These are phyloP conservation scores for Globisporangium yorkense DNA, from an alignment of 352 stramenopile species.

Conservation along the genomic window DNA sequence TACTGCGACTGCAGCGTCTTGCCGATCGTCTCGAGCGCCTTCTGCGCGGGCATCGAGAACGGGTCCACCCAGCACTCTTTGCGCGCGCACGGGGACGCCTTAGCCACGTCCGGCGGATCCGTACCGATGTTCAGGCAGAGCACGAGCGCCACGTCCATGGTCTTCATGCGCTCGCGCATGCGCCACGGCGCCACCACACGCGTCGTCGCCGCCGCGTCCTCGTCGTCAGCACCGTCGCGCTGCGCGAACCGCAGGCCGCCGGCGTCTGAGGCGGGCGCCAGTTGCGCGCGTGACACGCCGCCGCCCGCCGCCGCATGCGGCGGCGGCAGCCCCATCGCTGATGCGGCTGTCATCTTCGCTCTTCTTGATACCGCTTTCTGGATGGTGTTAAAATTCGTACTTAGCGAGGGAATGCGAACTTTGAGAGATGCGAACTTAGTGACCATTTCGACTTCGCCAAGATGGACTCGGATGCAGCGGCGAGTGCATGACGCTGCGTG, in stretches of 20 bases:
- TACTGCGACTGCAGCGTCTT: constrained; percentile 94
- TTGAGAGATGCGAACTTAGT: too few relatives aligned
- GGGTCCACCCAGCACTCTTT: constrained; percentile 99
- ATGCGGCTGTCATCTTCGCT: not conserved
- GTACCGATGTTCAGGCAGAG: constrained; percentile 98
- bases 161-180: constrained; percentile 88
- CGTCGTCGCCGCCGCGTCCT: constrained; percentile 17
- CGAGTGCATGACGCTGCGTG: too few relatives aligned
- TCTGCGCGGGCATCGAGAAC: constrained; percentile 89
- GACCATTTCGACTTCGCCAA: too few relatives aligned
- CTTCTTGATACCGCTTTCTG: too few relatives aligned
- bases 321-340: not conserved
- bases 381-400: too few relatives aligned
- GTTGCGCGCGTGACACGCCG: too few relatives aligned
- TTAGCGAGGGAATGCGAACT: too few relatives aligned
- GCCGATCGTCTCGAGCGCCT: constrained; percentile 96
- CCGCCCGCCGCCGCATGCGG: not conserved
- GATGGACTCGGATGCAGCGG: not conserved
- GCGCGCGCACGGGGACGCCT: constrained; percentile 93
- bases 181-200: constrained; percentile 67
- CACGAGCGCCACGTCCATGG: constrained; percentile 93
- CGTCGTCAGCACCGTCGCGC: constrained; percentile 27
- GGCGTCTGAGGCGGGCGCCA: constrained; percentile 15
- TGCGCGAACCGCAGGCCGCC: constrained; percentile 64
- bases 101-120: constrained; percentile 96